A percentile compares a stretch with the other conserved stretches of the same genome.
These are phyloP conservation scores for Iris macrosiphon DNA, from an alignment of 106 monocot species.

Conservation along the genomic window DNA sequence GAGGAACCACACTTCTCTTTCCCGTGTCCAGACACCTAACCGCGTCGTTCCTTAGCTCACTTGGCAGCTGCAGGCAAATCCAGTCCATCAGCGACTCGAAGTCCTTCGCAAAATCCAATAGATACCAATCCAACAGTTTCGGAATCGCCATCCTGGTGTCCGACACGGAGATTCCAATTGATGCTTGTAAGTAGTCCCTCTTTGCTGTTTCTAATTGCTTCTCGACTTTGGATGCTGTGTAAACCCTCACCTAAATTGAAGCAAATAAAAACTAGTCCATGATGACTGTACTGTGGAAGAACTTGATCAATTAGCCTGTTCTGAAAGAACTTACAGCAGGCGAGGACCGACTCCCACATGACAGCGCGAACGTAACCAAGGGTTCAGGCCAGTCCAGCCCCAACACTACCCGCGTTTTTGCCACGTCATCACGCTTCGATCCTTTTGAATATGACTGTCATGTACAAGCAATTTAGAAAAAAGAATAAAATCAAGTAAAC, in stretches of 20 bases:
- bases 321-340: slow-evolving; percentile 50
- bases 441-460: slow-evolving; percentile 34
- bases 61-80: slow-evolving; percentile 57
- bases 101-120: slow-evolving; percentile 78
- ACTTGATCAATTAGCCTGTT: neutral
- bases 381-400: slow-evolving; percentile 86
- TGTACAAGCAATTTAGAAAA: too few relatives aligned
- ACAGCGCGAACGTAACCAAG: slow-evolving; percentile 72
- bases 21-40: slow-evolving; percentile 35
- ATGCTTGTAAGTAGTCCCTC: slow-evolving; percentile 71
- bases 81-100: slow-evolving; percentile 63
- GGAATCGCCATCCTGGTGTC: slow-evolving; percentile 61
- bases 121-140: slow-evolving; percentile 71
- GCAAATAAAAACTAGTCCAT: neutral
- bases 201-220: slow-evolving; percentile 62
- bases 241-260: slow-evolving; percentile 61
- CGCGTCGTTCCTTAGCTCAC: slow-evolving; percentile 29
- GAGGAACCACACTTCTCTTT: slow-evolving; percentile 10
- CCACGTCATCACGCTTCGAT: slow-evolving; percentile 17
- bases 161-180: slow-evolving; percentile 39
- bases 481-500: too few relatives aligned
- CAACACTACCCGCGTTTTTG: slow-evolving; percentile 26
- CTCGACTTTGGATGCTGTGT: slow-evolving; percentile 64
- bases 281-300: too few relatives aligned
- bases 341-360: slow-evolving; percentile 85